Evolutionary conservation across 495 filamentous ascomycete genomes (phyloP), one percentile per base, ranked within the genome.

Genomic region (Cercophora sp.): DNA sequence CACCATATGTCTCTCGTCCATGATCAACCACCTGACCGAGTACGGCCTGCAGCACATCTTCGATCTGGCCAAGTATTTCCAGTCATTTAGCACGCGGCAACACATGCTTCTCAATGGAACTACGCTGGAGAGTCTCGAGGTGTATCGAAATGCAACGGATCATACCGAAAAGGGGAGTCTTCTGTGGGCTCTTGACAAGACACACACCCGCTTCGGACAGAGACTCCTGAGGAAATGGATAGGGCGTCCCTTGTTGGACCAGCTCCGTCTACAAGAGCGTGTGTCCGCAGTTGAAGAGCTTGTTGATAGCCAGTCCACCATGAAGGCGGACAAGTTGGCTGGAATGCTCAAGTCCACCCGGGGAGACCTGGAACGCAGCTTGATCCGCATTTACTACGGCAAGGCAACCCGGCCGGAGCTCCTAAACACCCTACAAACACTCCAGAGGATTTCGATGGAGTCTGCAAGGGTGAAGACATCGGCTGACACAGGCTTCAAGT

Each of bases 31-130:
- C 62, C 76, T 99, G 69, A 83, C 85, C 22, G 91, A 94, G 48
- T 99, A 97, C 56, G 91, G 91, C 1, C 76, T 99, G 34, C 86
- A 99, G 63, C 91, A 99, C 71, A 88, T 99, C 29, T 96, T 99
- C 58, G 87, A 96, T 62, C 69, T 99, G 26, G 97, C 93, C 6
- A 96, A 96, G 56, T 96, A 97, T 63, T 99, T 99, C 68, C 87
- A 97, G 62, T 88, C 91, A 0, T 99, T 99, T 68, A 95, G 88
- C 60, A 88, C 92, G 2, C 77, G 93, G 23, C 90, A 91, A 11
- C 90, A 96, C 59, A 97, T 99, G 93, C 75, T 97, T 3, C 76
- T 99, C 53, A 96, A 96, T 60, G 93, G 91, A 15, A 99, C 96
- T 50, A 99, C 91, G 0, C 63, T 99, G 29, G 89, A 91, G 11